phyloP scores from a whole-genome alignment of 257 asterid species.

The Salvia rosmarinus region DNA sequence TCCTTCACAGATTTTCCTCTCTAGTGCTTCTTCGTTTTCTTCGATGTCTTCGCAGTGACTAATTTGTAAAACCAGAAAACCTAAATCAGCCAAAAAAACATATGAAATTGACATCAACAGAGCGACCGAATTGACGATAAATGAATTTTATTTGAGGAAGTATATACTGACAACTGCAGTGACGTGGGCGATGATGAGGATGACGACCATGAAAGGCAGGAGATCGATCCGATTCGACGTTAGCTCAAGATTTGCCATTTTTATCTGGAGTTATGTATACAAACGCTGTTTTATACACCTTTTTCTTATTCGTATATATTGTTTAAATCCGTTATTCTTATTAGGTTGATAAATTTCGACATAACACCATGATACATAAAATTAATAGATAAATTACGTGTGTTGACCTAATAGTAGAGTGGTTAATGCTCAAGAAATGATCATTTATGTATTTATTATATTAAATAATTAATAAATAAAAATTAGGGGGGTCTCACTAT shows the following conservation, averaged over 20 bases:
- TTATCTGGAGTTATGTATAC: background rate
- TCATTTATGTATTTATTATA: too few species aligned
- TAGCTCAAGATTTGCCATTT: slow-evolving; percentile 52
- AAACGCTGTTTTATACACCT: slow-evolving; percentile 17
- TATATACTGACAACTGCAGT: slow-evolving; percentile 52
- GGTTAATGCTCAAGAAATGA: too few species aligned
- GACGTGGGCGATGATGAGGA: slow-evolving; percentile 59
- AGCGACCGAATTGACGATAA: background rate
- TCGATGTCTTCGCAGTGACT: slow-evolving; percentile 61
- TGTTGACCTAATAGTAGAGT: too few species aligned
- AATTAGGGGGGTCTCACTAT: too few species aligned
- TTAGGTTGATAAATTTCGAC: too few species aligned
- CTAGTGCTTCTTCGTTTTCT: slow-evolving; percentile 55
- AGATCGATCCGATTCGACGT: slow-evolving; percentile 50
- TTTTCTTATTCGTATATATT: background rate
- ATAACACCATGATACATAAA: too few species aligned
- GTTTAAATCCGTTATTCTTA: too few species aligned
- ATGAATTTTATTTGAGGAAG: background rate
- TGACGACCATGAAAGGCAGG: slow-evolving; percentile 52
- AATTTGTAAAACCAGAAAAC: slow-evolving; percentile 76
- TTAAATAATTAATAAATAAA: too few species aligned
- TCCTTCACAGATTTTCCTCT: background rate
- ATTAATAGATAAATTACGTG: too few species aligned
- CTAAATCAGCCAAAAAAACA: slow-evolving; percentile 30
- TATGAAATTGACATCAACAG: background rate